Conservation (phyloP, 495 filamentous ascomycete species). For the Aspergillus biplanus region DNA sequence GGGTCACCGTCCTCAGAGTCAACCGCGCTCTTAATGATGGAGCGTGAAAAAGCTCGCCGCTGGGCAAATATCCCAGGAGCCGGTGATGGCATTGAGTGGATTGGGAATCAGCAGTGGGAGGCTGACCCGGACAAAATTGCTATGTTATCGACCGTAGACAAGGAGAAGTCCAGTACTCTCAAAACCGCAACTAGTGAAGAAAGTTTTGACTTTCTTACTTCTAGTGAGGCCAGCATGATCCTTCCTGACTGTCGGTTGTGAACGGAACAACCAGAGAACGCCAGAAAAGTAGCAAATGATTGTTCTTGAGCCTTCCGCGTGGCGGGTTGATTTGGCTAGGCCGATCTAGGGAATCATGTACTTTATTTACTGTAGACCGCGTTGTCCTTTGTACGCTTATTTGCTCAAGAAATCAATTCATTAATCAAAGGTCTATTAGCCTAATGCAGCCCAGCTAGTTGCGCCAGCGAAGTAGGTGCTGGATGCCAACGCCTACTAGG, state of each 20-base stretch:
- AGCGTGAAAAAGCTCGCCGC: conserved; percentile 44
- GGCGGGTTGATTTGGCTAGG: conserved; percentile 7
- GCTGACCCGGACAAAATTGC: conserved; percentile 24
- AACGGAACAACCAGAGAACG: conserved; percentile 6
- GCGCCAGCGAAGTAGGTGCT: too few relatives aligned
- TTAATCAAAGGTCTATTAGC: too few relatives aligned
- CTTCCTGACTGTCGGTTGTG: conserved; percentile 32
- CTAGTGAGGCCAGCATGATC: conserved; percentile 51
- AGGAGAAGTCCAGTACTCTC: conserved; percentile 34
- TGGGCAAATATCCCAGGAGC: conserved; percentile 33
- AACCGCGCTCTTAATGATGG: conserved; percentile 44
- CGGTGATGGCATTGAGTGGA: conserved; percentile 60
- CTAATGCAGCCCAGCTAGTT: too few relatives aligned
- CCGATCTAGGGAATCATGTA: conserved; percentile 10
- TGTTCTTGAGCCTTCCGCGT: conserved; percentile 18
- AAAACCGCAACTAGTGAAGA: conserved; percentile 59
- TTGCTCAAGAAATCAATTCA: too few relatives aligned
- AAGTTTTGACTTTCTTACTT: conserved; percentile 61
- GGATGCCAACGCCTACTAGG: too few relatives aligned
- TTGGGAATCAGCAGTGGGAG: conserved; percentile 50
- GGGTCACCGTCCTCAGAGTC: conserved; percentile 17
- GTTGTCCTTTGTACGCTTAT: too few relatives aligned
- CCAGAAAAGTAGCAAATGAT: conserved; percentile 23
- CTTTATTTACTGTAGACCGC: not conserved
- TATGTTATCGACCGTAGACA: conserved; percentile 24